Percentiles rank a stretch among this genome's conserved stretches.
Conservation (phyloP, 345 rosid species). For the Durio zibethinus region DNA sequence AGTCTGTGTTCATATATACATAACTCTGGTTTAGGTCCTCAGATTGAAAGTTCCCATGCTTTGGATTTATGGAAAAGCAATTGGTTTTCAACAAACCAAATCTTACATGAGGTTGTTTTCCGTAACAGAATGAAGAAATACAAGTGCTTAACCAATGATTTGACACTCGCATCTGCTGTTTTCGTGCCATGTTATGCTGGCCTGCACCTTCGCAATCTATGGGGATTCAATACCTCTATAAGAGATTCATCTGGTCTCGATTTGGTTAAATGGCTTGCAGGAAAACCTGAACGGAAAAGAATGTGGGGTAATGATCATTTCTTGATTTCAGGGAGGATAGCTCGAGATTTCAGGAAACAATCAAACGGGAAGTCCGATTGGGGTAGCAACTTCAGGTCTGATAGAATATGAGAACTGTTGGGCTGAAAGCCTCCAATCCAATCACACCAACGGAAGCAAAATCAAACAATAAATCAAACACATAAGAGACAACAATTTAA, state of each 20-base stretch:
- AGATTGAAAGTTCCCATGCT: slow-evolving; percentile 14
- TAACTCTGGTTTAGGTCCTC: slow-evolving; percentile 43
- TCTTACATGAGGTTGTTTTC: slow-evolving; percentile 41
- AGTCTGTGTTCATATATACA: slow-evolving; percentile 29
- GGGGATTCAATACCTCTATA: slow-evolving; percentile 30
- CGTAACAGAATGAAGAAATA: slow-evolving; percentile 42
- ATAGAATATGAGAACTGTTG: slow-evolving; percentile 30
- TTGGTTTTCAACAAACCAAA: slow-evolving; percentile 42
- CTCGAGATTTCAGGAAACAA: slow-evolving; percentile 35
- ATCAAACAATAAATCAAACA: too few species aligned
- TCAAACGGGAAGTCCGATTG: slow-evolving; percentile 24
- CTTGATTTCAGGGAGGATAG: slow-evolving; percentile 41
- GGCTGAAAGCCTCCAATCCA: too few species aligned
- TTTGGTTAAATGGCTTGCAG: slow-evolving; percentile 33
- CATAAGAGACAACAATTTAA: too few species aligned
- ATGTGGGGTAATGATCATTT: slow-evolving; percentile 47
- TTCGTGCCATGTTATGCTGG: slow-evolving; percentile 46
- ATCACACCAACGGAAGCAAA: too few species aligned
- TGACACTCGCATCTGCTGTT: slow-evolving; percentile 41
- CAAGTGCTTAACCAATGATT: slow-evolving; percentile 41
- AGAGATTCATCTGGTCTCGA: slow-evolving; percentile 34
- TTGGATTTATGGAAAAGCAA: slow-evolving; percentile 24
- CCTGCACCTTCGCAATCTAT: slow-evolving; percentile 37
- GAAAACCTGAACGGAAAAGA: slow-evolving; percentile 38
- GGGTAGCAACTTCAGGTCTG: slow-evolving; percentile 46